Conservation (phyloP, 805 yeast species). For the Wickerhamiella spandovensis region DNA sequence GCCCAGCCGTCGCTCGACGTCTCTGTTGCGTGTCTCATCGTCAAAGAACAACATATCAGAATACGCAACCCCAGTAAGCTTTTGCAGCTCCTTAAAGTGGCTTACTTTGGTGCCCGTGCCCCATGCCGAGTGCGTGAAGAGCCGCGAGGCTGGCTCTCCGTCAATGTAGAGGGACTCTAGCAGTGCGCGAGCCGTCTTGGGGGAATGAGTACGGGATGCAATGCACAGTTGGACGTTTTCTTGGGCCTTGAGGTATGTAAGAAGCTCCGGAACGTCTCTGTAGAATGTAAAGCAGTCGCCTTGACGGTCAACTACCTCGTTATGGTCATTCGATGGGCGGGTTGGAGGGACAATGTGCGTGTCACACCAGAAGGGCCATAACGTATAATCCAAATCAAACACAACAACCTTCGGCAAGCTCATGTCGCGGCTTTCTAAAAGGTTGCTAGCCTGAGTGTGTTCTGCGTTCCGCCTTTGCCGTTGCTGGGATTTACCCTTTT, state of each 20-base stretch:
- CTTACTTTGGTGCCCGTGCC: conserved; percentile 36
- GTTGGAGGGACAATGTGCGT: conserved; percentile 53
- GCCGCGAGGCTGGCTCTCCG: conserved; percentile 36
- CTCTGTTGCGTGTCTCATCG: conserved; percentile 67
- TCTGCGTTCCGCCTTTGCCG: background rate
- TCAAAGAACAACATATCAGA: conserved; percentile 55
- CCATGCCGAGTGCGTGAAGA: conserved; percentile 32
- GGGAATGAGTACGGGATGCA: conserved; percentile 72
- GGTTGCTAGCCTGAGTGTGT: background rate
- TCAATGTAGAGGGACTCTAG: conserved; percentile 40
- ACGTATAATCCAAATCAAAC: conserved; percentile 61
- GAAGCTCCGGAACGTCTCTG: conserved; percentile 53
- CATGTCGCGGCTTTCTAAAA: background rate
- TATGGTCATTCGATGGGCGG: conserved; percentile 24
- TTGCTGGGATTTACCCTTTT: background rate
- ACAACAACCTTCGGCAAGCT: conserved; percentile 42
- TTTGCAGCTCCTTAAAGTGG: conserved; percentile 40
- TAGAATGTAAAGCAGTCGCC: conserved; percentile 48
- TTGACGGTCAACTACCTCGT: conserved; percentile 35
- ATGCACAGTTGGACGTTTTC: conserved; percentile 40
- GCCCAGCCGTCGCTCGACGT: conserved; percentile 51
- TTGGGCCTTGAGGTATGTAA: conserved; percentile 36
- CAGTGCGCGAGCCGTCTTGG: conserved; percentile 57
- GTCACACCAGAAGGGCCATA: conserved; percentile 78
- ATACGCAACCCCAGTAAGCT: conserved; percentile 33